Base-by-base conservation (phyloP, 202 grass and related monocot species). In the Musa balbisiana region DNA sequence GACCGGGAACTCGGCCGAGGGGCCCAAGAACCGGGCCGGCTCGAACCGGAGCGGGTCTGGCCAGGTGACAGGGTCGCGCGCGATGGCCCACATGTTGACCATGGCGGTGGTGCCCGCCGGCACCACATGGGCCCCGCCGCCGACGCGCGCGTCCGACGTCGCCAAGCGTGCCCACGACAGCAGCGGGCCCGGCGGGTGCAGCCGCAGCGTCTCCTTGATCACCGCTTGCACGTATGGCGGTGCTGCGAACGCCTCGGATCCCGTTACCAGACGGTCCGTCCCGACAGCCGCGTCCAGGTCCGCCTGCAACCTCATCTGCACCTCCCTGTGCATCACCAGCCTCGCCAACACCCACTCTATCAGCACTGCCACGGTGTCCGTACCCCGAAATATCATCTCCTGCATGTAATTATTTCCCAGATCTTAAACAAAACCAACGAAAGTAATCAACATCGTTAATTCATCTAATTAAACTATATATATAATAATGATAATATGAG, bases 1-100 rank as follows among this genome's bases (percentile, higher is more conserved):
- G 62, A 88, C 83, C 53, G 92, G 85, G 76, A 85, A 85, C 50
- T 67, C 82, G 13, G 55, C 55, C 58, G 58, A 19, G 17, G 17
- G 58, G 58, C 17, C 17, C 17, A 8, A 62, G 67, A 69, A 69
- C 15, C 67, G 33, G 14, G 33, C 67, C 1, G 67, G 67, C 15
- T 9, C 9, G 16, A 69, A 69, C 14, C 9, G 6, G 3, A 29
- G 29, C 29, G 67, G 29, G 9, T 69, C 67, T 9, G 25, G 13
- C 67, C 67, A 69, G 25, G 49, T 19, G 67, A 33, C 16, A 8
- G 26, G 26, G 16, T 69, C 67, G 16, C 49, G 33, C 1, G 67
- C n/a, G 67, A 69, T 69, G 2, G 67, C 67, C 67, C 67, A 69
- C 67, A 69, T 69, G 33, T 69, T 69, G 26, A 69, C 67, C 33